Evolutionary conservation across 306 rosid species (phyloP), one percentile per base, ranked within the genome.

Genomic region (Gastrolobium villosum): DNA sequence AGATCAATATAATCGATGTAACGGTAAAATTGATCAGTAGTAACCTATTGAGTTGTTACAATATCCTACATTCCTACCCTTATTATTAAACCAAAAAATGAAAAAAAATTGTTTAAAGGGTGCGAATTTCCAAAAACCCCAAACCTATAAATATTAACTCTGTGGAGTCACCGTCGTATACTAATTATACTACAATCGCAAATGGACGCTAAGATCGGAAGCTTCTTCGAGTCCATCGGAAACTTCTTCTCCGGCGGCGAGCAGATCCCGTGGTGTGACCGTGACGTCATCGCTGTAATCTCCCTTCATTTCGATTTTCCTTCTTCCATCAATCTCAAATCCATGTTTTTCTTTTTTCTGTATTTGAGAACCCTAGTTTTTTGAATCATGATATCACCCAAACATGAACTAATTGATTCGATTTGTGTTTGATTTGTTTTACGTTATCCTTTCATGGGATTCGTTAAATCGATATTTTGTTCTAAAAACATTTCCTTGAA

Each of bases 221-320:
- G 85, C 81, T 41, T 95, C 62, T 83, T 91, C 79, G 97, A 91
- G 20, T 88, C 96, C 78, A 46, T 95, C 64, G 87, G 86, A 52
- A 87, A 92, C 54, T 86, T 86, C 85, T 86, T 86, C 77, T 4
- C 59, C 34, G 79, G 89, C 64, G 94, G 94, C 55, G 98, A 93
- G 36, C 91, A 84, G 89, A 91, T 93, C 83, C 98, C 98, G 8
- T 93, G 95, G 97, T 93, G 95, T 87, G 95, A 91, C 52, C 84
- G 90, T 56, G 95, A 91, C 26, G 83, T 93, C 84, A 87, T 93
- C 75, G 71, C 71, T n/a, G 99, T 92, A 80, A 82, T 81, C 81
- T 36, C 32, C 59, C 52, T 62, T 59, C 81, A 10, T 4, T 14
- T 43, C 32, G 44, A 15, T 48, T 61, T 46, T 35, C 11, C 26